A percentile compares a stretch with the other conserved stretches of the same genome.
These are phyloP conservation scores for Oidiodendron maius DNA, from an alignment of 495 filamentous ascomycete species.

Conservation along the genomic window DNA sequence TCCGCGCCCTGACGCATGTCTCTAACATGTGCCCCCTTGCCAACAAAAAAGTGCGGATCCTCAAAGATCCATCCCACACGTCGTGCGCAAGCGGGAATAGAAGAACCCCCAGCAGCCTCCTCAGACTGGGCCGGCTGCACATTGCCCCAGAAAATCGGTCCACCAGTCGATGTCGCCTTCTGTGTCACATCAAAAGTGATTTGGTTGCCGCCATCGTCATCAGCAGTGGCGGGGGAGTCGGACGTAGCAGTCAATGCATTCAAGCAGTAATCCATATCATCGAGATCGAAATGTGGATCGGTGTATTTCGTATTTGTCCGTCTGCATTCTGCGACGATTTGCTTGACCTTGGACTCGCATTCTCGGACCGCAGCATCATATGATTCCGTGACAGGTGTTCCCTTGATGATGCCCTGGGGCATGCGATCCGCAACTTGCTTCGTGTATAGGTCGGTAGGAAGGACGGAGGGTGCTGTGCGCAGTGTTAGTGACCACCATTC, in stretches of 20 bases:
- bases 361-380: slow-evolving; percentile 67
- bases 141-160: slow-evolving; percentile 9
- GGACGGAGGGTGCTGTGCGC: slow-evolving; percentile 57
- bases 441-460: slow-evolving; percentile 69
- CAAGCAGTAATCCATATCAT: slow-evolving; percentile 53
- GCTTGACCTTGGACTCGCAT: slow-evolving; percentile 68
- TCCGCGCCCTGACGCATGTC: slow-evolving; percentile 73
- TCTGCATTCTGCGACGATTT: slow-evolving; percentile 76
- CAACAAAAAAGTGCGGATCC: slow-evolving; percentile 74
- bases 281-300: slow-evolving; percentile 85
- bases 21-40: slow-evolving; percentile 65
- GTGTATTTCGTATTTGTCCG: slow-evolving; percentile 84
- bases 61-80: slow-evolving; percentile 80
- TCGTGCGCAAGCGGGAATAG: slow-evolving; percentile 53
- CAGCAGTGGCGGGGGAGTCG: slow-evolving; percentile 8
- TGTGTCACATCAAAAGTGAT: slow-evolving; percentile 4
- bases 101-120: background rate
- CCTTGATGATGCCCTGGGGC: slow-evolving; percentile 4
- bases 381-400: slow-evolving; percentile 18
- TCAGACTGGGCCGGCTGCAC: slow-evolving; percentile 19
- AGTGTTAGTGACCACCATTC: too few species aligned
- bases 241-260: slow-evolving; percentile 44
- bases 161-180: slow-evolving; percentile 5
- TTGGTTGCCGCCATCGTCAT: slow-evolving; percentile 4
- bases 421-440: slow-evolving; percentile 44